Evolutionary conservation across 192 early-diverging fungal species (phyloP), one percentile per base, ranked within the genome.

Genomic region (Phlyctochytrium bullatum): DNA sequence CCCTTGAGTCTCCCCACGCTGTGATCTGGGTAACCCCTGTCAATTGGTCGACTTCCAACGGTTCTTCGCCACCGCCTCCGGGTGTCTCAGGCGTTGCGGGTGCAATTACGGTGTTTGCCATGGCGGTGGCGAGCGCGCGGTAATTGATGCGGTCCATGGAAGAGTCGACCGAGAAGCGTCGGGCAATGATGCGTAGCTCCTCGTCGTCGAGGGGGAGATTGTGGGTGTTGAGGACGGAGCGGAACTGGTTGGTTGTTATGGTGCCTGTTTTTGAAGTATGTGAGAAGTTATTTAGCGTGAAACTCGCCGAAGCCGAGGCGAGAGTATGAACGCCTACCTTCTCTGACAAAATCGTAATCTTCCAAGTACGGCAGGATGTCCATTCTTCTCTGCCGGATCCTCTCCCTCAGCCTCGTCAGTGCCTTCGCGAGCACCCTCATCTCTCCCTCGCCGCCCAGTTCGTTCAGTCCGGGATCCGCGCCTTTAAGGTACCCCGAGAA

Each of bases 311-410:
- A n/a, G n/a, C n/a, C 32, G n/a, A n/a, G n/a, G n/a, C n/a, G n/a
- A n/a, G n/a, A n/a, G n/a, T n/a, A n/a, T n/a, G 12, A n/a, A 33
- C 0, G 20, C 58, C 28, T 67, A 80, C 82, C 82, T 76, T 84
- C 82, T 33, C 71, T 70, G 3, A 82, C 79, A 63, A 74, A 75
- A 50, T 84, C 82, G 64, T 68, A 82, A 35, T 84, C 82, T 66
- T 84, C 82, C 73, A 81, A 62, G 34, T 76, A 77, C 3, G 61
- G 61, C 36, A 81, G 61, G 1, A 80, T 64, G 53, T 81, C 82
- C 34, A 81, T 76, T 0, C 79, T 34, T 32, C 78, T 30, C 60
- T 74, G 60, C 1, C 52, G 40, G 20, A 81, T 62, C 4, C 63
- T 65, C 35, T 66, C 61, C 30, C 64, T 29, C 63, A 84, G 36